phyloP scores from a whole-genome alignment of 1,284 basidiomycete species.

The Naganishia albida region DNA sequence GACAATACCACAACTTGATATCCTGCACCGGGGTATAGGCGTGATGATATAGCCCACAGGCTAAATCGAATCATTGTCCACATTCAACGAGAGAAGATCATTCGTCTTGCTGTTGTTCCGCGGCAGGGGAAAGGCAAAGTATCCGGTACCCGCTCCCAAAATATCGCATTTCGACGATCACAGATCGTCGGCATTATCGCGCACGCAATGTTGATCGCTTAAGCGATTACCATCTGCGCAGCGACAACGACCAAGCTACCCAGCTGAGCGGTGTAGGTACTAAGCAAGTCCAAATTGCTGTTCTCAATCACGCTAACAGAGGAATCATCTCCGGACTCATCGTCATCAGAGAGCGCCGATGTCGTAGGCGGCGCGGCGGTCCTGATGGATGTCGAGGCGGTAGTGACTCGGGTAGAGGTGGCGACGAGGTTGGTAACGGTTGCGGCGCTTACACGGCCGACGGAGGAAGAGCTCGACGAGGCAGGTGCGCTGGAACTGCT shows the following conservation, averaged over 20 bases:
- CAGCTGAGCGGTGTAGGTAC: slow-evolving; percentile 31
- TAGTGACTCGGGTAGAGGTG: slow-evolving; percentile 25
- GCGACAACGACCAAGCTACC: slow-evolving; percentile 33
- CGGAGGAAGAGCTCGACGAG: slow-evolving; percentile 19
- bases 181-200: background rate
- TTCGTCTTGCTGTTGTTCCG: background rate
- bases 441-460: slow-evolving; percentile 8
- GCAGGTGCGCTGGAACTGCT: slow-evolving; percentile 20
- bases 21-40: slow-evolving; percentile 27
- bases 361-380: slow-evolving; percentile 15
- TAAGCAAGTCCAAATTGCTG: slow-evolving; percentile 34
- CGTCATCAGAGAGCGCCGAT: slow-evolving; percentile 3
- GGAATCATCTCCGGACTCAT: background rate
- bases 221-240: slow-evolving; percentile 31
- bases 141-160: slow-evolving; percentile 9
- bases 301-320: background rate
- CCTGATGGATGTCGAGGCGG: slow-evolving; percentile 18
- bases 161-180: background rate
- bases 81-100: slow-evolving; percentile 7
- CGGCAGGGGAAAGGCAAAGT: background rate
- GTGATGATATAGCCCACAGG: slow-evolving; percentile 1
- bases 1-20: slow-evolving; percentile 4
- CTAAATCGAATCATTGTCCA: slow-evolving; percentile 15
- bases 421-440: slow-evolving; percentile 16
- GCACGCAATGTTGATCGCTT: background rate